Conservation (phyloP, 345 rosid genomes). For the Linum lewisii region DNA sequence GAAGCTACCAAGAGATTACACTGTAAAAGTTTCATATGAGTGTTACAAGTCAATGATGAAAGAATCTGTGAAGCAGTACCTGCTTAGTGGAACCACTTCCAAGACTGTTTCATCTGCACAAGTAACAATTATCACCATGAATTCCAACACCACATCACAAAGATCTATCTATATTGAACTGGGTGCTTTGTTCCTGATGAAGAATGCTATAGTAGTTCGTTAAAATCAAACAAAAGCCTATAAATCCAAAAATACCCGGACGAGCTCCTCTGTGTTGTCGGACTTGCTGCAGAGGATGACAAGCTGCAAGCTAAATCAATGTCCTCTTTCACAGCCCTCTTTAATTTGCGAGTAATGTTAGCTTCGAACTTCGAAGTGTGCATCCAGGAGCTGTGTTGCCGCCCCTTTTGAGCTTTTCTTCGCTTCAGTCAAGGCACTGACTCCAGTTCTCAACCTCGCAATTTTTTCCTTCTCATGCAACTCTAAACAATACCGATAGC, state of each 20-base stretch:
- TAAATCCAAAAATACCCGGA: too few relatives aligned
- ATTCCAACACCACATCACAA: not conserved
- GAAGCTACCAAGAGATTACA: not conserved
- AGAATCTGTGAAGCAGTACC: slow-evolving; percentile 26
- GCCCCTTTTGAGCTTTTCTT: slow-evolving; percentile 81
- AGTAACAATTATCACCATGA: slow-evolving; percentile 13
- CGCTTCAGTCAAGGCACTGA: slow-evolving; percentile 58
- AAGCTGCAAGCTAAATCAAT: too few relatives aligned
- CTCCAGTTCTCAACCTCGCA: slow-evolving; percentile 68
- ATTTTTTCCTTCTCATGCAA: slow-evolving; percentile 96
- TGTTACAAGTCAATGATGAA: slow-evolving; percentile 4
- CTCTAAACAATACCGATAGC: slow-evolving; percentile 74
- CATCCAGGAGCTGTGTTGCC: slow-evolving; percentile 78
- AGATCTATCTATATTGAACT: not conserved
- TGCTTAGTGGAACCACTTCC: slow-evolving; percentile 30
- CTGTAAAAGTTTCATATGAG: not conserved
- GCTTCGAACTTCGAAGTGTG: slow-evolving; percentile 66
- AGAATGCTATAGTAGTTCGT: too few relatives aligned
- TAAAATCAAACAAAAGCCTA: too few relatives aligned
- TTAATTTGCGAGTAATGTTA: slow-evolving; percentile 60
- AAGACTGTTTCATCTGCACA: slow-evolving; percentile 43
- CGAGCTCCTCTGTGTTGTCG: too few relatives aligned
- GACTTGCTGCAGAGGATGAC: too few relatives aligned
- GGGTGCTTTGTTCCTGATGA: not conserved
- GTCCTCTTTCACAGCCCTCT: slow-evolving; percentile 94